Evolutionary conservation across 495 filamentous ascomycete species (phyloP), one percentile per base, ranked within the genome.

Genomic region (Talaromyces adpressus): DNA sequence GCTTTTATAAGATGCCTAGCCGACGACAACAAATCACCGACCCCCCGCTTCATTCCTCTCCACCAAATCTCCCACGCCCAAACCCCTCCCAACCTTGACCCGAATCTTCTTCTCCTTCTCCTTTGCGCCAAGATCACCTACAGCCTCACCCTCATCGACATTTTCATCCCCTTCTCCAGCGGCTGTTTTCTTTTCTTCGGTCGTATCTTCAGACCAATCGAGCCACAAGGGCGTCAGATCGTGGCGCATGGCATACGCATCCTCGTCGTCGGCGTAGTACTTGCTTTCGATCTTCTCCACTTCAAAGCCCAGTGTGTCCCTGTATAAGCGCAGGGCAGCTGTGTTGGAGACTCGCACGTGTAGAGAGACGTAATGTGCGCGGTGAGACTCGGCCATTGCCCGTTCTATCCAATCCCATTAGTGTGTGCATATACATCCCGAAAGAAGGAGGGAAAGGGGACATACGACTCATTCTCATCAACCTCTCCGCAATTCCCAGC

Each of bases 241-340:
- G 73, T 93, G 87, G 68, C 86, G 87, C 94, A 98, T 98, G 67
- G 86, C 88, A 71, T 87, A 96, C 39, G 94, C 94, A 81, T 98
- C 93, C 78, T 98, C 94, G 57, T 92, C 93, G 76, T 98, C 94
- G 47, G 94, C 94, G 72, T 98, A 98, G 85, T 98, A 98, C 75
- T 94, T 96, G 66, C 81, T 70, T 79, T 98, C 94, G 14, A 91
- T 85, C 75, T 91, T 94, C 66, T 96, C 92, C 59, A 90, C 88
- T 72, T 90, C 85, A 81, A 98, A 98, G 52, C 90, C 88, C 1
- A 98, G 84, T 1, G 93, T 98, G 69, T 96, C 91, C 65, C 90
- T 89, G 82, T 98, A 98, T 14, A 98, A 83, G 68, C 87, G 88
- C 57, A 97, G 83, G 18, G 94, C 94, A 23, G 94, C 94, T 66